A percentile compares a stretch with the other conserved stretches of the same genome.
These are phyloP conservation scores for Dictyophora rubrovolvata DNA, from an alignment of 768 basidiomycete genomes.

Conservation along the genomic window DNA sequence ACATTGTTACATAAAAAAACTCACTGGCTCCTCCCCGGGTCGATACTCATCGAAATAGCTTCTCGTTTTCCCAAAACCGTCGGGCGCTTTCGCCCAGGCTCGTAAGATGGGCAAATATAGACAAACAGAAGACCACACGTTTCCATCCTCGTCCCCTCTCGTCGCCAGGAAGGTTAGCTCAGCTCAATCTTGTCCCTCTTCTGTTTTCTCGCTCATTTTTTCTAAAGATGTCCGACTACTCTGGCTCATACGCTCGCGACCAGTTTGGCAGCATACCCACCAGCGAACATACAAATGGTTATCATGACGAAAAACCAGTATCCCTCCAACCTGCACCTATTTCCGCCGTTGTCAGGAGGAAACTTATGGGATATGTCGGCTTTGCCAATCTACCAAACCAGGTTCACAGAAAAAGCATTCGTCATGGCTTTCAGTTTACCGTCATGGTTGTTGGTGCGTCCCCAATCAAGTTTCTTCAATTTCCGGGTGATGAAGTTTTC, in stretches of 20 bases:
- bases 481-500: conserved; percentile 16
- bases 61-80: background rate
- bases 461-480: conserved; percentile 14
- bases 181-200: background rate
- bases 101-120: background rate
- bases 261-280: background rate
- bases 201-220: background rate
- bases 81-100: background rate
- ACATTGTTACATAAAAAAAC: background rate
- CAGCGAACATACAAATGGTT: background rate
- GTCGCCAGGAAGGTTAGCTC: background rate
- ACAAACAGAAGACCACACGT: background rate
- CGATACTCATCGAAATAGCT: background rate
- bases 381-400: conserved; percentile 99
- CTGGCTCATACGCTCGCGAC: background rate
- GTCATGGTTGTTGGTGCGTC: conserved; percentile 96
- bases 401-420: conserved; percentile 95
- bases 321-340: conserved; percentile 13
- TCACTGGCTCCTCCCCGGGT: background rate
- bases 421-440: conserved; percentile 99
- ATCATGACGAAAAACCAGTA: background rate
- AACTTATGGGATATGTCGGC: conserved; percentile 90
- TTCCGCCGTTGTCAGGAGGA: conserved; percentile 61
- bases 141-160: background rate
- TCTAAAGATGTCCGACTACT: background rate